These are phyloP conservation scores for Corrigiola litoralis DNA, from an alignment of 179 eudicot genomes.

Conservation along the genomic window DNA sequence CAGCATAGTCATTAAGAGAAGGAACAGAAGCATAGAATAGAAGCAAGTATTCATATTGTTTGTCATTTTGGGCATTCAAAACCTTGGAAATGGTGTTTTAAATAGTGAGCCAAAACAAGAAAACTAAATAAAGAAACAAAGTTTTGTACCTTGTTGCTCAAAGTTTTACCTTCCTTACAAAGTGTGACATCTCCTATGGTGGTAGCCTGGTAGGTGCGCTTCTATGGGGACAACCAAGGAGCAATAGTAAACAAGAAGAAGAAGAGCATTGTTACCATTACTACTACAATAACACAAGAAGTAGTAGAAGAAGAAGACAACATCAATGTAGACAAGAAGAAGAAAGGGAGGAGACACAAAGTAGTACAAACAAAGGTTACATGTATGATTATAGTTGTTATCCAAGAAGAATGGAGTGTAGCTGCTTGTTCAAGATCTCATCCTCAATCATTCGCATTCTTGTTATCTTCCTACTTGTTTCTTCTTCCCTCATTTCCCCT, in stretches of 20 bases:
- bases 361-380: neutral
- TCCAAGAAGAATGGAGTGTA: conserved; percentile 17
- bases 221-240: conserved; percentile 8
- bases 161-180: no score
- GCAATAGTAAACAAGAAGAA: conserved; percentile 14
- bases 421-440: conserved; percentile 13
- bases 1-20: neutral
- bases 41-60: conserved; percentile 31
- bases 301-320: conserved; percentile 21
- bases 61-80: conserved; percentile 21
- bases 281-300: conserved; percentile 8
- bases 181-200: conserved; percentile 11
- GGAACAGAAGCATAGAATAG: conserved; percentile 23
- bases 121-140: neutral
- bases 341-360: conserved; percentile 7
- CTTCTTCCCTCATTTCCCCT: conserved; percentile 27
- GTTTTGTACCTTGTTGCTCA: no score
- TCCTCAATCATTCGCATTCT: conserved; percentile 24
- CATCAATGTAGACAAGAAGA: conserved; percentile 29
- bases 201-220: conserved; percentile 19
- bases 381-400: neutral
- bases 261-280: conserved; percentile 3
- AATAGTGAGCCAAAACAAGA: neutral
- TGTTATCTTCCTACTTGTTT: conserved; percentile 22
- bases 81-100: conserved; percentile 24